Base-by-base conservation (phyloP, 164 flowering plant species). In the Cinnamomum chago region DNA sequence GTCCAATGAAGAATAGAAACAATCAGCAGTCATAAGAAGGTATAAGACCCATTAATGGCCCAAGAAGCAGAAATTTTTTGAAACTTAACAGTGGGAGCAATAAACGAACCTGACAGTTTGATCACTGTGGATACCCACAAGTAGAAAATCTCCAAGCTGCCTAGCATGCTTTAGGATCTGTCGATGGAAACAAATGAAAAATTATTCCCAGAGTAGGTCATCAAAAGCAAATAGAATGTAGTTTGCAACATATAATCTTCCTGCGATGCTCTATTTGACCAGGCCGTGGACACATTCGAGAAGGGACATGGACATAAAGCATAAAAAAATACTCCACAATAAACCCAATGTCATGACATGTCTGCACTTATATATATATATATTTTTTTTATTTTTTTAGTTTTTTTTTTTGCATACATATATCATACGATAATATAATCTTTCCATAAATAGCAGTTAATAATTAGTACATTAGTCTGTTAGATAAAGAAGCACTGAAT, bases 111-210 rank as follows among this genome's bases (percentile, higher is more conserved):
- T 86, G 33, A 87, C 86, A 71, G 84, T 88, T 67, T 88, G 83
- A 72, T 91, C 97, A 72, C 80, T 70, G 76, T 91, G 87, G 65
- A 91, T 78, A 2, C 97, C 97, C 64, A 90, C 97, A 24, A 91
- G 86, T 28, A 91, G 86, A 85, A 91, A 91, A 79, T 91, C 97
- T 76, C 97, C 97, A 75, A 83, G 90, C 76, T 85, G 81, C 82
- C 91, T 84, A 25, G 92, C 97, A 73, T 51, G 78, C 83, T 82
- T 90, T 10, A 90, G 89, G 50, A 91, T 88, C 94, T 91, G 79
- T 14, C 35, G 20, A 68, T 23, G 40, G 51, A 9, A 58, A 58
- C 52, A 33, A 33, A 33, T 7, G 40, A 35, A 3, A 58, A 47
- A 13, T 15, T 6, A 22, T 15, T 18, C 22, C 22, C 1, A 22